Conservation (phyloP, 163 green algal species). For the Volvox carteri region DNA sequence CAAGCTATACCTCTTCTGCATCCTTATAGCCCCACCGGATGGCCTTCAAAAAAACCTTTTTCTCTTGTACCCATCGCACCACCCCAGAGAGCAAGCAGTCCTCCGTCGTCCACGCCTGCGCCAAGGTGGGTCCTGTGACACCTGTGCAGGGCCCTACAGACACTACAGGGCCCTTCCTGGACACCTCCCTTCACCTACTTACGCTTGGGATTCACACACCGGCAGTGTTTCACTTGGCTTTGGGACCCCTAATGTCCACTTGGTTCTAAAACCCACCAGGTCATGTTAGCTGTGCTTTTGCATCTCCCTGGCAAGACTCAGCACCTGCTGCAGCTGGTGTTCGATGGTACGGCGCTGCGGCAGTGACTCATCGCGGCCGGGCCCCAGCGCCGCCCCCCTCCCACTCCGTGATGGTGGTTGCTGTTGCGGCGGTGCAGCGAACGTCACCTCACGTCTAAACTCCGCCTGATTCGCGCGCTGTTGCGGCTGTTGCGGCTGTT, state of each 20-base stretch:
- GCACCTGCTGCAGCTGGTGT: conserved; percentile 14
- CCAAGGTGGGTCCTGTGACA: too few species aligned
- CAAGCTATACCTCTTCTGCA: too few species aligned
- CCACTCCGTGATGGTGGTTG: conserved; percentile 1
- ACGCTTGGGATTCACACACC: too few species aligned
- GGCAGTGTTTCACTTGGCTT: too few species aligned
- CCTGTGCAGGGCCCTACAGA: too few species aligned
- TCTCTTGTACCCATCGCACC: too few species aligned
- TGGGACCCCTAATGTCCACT: not conserved
- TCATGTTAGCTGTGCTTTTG: not conserved
- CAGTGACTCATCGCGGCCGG: not conserved
- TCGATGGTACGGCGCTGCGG: not conserved
- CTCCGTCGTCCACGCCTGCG: too few species aligned
- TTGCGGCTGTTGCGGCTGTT: not conserved
- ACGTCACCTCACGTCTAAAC: not conserved
- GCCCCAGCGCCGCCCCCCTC: not conserved
- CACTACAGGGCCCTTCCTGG: too few species aligned
- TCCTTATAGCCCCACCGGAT: too few species aligned
- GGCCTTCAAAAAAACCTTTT: too few species aligned
- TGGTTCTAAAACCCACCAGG: not conserved
- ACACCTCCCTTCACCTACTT: too few species aligned
- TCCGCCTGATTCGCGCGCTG: not conserved
- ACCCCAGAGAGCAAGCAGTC: too few species aligned
- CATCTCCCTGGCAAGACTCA: conserved; percentile 18
- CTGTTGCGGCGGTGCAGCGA: not conserved